Conservation (phyloP, 2,329 filamentous ascomycete species). For the Neofusicoccum sp. region DNA sequence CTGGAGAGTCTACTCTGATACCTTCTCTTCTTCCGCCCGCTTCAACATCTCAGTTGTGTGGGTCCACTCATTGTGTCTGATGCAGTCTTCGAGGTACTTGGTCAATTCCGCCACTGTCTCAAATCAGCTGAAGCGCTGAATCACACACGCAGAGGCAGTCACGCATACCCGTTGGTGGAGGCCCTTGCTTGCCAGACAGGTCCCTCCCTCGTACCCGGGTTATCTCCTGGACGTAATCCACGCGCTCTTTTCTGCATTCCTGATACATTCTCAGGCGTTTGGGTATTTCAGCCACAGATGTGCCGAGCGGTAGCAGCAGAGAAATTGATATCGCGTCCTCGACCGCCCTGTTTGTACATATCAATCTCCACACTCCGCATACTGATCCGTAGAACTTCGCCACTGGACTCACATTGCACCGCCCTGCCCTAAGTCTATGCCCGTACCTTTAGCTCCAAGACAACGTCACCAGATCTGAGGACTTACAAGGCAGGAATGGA, state of each 20-base stretch:
- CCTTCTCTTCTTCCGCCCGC: too few relatives aligned
- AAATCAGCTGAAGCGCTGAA: too few relatives aligned
- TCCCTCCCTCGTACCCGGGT: constrained; percentile 55
- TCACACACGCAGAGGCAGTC: too few relatives aligned
- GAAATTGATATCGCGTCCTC: constrained; percentile 63
- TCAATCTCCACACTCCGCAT: too few relatives aligned
- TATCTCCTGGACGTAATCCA: constrained; percentile 57
- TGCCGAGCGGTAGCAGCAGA: constrained; percentile 41
- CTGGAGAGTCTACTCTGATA: too few relatives aligned
- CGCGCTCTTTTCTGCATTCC: constrained; percentile 56
- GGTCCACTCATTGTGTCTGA: too few relatives aligned
- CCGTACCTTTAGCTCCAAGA: background rate
- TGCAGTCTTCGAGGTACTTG: too few relatives aligned
- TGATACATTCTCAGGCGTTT: constrained; percentile 61
- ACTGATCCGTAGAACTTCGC: too few relatives aligned
- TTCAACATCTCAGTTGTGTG: too few relatives aligned
- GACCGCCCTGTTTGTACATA: constrained; percentile 58
- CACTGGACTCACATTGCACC: constrained; percentile 43
- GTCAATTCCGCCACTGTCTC: too few relatives aligned
- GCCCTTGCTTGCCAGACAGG: constrained; percentile 12
- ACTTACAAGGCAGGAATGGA: constrained; percentile 62
- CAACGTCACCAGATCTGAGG: background rate
- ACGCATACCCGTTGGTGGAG: background rate
- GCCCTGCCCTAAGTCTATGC: constrained; percentile 57
- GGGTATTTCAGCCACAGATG: background rate